Conservation (phyloP, 192 early-diverging fungal genomes). For the Umbelopsis isabellina region DNA sequence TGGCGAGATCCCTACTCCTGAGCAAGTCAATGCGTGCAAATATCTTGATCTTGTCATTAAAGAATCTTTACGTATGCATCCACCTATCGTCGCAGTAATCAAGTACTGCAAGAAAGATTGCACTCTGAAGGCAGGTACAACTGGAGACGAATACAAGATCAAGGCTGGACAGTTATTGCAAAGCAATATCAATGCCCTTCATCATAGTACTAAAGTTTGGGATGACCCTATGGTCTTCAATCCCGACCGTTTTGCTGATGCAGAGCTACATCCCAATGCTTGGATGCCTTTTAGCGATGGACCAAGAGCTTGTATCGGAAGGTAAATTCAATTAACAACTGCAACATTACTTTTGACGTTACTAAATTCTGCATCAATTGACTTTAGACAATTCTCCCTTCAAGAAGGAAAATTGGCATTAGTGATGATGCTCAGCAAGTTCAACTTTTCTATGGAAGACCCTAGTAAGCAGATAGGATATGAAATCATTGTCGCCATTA, state of each 20-base stretch:
- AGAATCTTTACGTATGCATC: constrained; percentile 31
- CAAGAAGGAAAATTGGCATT: constrained; percentile 57
- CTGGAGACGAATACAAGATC: constrained; percentile 32
- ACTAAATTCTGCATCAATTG: too few relatives aligned
- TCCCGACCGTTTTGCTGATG: constrained; percentile 40
- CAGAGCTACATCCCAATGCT: constrained; percentile 32
- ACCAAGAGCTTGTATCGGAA: constrained; percentile 42
- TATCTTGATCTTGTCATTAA: constrained; percentile 31
- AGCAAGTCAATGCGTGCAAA: constrained; percentile 23
- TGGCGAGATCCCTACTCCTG: constrained; percentile 26
- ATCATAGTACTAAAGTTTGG: constrained; percentile 28
- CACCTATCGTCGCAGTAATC: constrained; percentile 22
- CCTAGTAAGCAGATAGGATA: background rate
- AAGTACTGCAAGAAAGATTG: constrained; percentile 38
- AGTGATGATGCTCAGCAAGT: constrained; percentile 51
- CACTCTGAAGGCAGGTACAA: background rate
- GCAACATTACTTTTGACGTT: background rate
- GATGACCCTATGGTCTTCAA: constrained; percentile 32
- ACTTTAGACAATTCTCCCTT: constrained; percentile 48
- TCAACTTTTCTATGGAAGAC: constrained; percentile 36
- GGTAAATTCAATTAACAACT: background rate
- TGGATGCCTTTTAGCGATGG: constrained; percentile 45
- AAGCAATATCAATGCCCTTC: constrained; percentile 25
- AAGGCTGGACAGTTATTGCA: background rate
- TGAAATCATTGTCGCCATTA: constrained; percentile 27